Evolutionary conservation across 345 rosid species (phyloP).

Genomic region (Schrenkiella parvula): DNA sequence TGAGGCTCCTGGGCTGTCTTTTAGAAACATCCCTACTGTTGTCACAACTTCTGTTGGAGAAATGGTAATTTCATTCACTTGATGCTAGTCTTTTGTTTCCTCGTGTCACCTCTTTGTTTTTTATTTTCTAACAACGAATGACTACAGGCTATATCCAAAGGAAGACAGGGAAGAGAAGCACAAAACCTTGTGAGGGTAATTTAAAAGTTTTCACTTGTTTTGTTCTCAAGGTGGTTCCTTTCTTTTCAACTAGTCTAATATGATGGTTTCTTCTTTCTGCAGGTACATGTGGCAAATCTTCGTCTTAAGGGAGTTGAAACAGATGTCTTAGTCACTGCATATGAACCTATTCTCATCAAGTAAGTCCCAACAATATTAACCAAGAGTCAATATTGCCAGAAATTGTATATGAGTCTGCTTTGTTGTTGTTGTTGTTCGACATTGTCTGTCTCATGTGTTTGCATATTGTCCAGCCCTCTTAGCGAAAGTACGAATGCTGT

Average conservation of each 20-base stretch:
- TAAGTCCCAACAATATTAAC: conserved; percentile 35
- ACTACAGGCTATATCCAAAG: conserved; percentile 70
- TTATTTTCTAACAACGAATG: neutral
- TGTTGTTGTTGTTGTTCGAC: neutral
- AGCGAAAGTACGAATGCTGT: conserved; percentile 71
- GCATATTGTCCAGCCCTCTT: conserved; percentile 46
- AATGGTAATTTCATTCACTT: conserved; percentile 49
- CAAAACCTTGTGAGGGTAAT: conserved; percentile 67
- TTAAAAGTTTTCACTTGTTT: neutral
- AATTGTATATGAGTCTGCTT: neutral
- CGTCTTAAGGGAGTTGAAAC: conserved; percentile 76
- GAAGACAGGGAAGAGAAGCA: conserved; percentile 89
- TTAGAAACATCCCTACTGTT: conserved; percentile 42
- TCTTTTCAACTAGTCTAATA: neutral
- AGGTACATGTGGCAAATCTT: conserved; percentile 77
- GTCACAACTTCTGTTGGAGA: conserved; percentile 67
- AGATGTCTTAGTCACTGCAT: conserved; percentile 65
- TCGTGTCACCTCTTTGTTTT: neutral
- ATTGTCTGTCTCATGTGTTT: conserved; percentile 7
- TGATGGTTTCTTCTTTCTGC: conserved; percentile 15
- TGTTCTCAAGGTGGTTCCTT: neutral
- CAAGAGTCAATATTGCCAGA: neutral
- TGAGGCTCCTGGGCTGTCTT: conserved; percentile 51
- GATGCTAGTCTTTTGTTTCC: neutral
- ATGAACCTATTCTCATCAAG: conserved; percentile 71